Conservation (phyloP, 192 early-diverging fungal species). For the Chytriomyces sp. region DNA sequence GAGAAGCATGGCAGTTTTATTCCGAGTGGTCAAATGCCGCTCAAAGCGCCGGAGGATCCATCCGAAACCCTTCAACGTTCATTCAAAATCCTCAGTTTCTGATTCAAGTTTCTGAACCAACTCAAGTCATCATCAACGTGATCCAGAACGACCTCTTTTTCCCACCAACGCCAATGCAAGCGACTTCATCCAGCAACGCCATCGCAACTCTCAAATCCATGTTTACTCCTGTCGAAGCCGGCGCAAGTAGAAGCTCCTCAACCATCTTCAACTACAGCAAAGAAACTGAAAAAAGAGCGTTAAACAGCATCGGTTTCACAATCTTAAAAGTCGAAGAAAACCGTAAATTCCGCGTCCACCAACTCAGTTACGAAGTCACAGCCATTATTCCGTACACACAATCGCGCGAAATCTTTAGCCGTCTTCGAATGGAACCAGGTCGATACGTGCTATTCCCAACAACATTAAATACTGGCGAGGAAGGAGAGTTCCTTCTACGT, state of each 20-base stretch:
- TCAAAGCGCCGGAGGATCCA: slow-evolving; percentile 48
- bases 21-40: slow-evolving; percentile 47
- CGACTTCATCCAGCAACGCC: background rate
- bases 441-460: slow-evolving; percentile 52
- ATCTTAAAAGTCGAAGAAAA: slow-evolving; percentile 49
- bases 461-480: slow-evolving; percentile 40
- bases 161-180: background rate
- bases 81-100: slow-evolving; percentile 51
- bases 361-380: slow-evolving; percentile 43
- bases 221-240: background rate
- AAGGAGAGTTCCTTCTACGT: slow-evolving; percentile 47
- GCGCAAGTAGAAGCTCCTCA: background rate
- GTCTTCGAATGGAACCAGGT: slow-evolving; percentile 33
- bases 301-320: slow-evolving; percentile 45
- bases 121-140: slow-evolving; percentile 41
- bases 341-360: slow-evolving; percentile 50
- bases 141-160: slow-evolving; percentile 48
- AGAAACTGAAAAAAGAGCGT: background rate
- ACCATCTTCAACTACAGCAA: background rate
- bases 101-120: slow-evolving; percentile 23
- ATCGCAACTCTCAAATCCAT: too few species aligned
- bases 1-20: slow-evolving; percentile 45
- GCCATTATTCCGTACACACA: slow-evolving; percentile 50
- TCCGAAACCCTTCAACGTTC: slow-evolving; percentile 49
- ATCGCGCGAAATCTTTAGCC: slow-evolving; percentile 44